A percentile compares a stretch with the other conserved stretches of the same genome.
These are phyloP conservation scores for Cryphonectria japonica DNA, from an alignment of 2,329 filamentous ascomycete genomes.

Conservation along the genomic window DNA sequence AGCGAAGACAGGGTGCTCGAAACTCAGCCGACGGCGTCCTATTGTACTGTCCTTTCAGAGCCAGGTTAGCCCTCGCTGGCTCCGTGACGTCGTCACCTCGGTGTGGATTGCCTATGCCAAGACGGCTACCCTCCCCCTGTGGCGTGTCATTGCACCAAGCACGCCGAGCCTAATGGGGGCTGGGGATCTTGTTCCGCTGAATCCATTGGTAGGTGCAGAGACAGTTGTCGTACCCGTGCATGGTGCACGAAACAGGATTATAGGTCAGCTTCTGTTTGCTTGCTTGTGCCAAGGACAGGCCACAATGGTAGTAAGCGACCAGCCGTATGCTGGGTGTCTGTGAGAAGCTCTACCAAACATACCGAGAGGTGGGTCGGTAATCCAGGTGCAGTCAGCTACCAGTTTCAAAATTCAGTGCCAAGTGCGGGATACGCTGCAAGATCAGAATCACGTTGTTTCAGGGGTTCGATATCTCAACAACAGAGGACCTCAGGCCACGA, in stretches of 20 bases:
- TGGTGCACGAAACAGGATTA: background rate
- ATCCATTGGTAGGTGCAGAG: background rate
- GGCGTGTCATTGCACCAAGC: background rate
- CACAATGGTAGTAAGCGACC: background rate
- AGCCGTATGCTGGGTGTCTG: background rate
- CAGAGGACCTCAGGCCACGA: background rate
- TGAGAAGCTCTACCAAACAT: background rate
- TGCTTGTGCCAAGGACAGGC: background rate
- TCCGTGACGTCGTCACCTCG: slow-evolving; percentile 27
- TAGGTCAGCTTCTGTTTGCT: background rate
- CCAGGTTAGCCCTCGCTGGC: background rate
- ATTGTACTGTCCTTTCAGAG: slow-evolving; percentile 15
- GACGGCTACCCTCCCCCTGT: background rate
- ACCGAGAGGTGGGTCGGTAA: too few species aligned
- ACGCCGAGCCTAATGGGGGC: background rate
- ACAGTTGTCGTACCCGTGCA: background rate
- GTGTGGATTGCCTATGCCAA: slow-evolving; percentile 4
- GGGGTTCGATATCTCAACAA: background rate
- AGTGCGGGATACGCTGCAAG: background rate
- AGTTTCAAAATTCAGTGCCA: background rate
- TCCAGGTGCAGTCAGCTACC: too few species aligned
- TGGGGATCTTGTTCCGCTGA: background rate
- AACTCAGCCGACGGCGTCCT: background rate
- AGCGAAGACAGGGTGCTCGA: background rate
- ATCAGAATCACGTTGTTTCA: background rate